phyloP scores from a whole-genome alignment of 2,329 filamentous ascomycete genomes.

The Madurella mycetomatis region DNA sequence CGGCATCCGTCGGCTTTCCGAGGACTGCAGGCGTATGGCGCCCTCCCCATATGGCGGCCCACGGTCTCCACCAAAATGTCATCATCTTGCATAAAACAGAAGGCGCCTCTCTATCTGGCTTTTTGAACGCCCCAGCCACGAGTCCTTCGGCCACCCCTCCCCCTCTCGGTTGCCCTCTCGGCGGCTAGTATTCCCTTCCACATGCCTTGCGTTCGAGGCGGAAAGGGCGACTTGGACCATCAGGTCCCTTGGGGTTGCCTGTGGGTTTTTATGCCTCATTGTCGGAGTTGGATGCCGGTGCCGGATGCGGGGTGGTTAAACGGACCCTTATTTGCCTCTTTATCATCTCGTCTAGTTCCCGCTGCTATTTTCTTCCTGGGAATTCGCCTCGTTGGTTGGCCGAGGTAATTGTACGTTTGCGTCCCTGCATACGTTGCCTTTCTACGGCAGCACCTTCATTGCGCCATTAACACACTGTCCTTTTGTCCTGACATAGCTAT shows the following conservation, averaged over 20 bases:
- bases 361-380: neutral
- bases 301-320: too few relatives aligned
- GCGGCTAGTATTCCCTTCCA: neutral
- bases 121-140: neutral
- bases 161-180: neutral
- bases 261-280: too few relatives aligned
- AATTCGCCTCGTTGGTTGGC: neutral
- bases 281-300: too few relatives aligned
- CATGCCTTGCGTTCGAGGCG: neutral
- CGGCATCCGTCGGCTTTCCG: too few relatives aligned
- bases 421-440: neutral
- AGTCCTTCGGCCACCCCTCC: neutral
- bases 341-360: neutral
- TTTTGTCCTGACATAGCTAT: too few relatives aligned
- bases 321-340: too few relatives aligned
- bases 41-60: too few relatives aligned
- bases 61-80: neutral
- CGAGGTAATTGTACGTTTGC: neutral
- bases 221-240: neutral
- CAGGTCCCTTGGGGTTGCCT: too few relatives aligned
- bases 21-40: too few relatives aligned
- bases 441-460: neutral
- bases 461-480: too few relatives aligned
- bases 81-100: neutral
- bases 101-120: too few relatives aligned